Evolutionary conservation across 1,139 yeast species (phyloP).

Genomic region (Pichia sp.): DNA sequence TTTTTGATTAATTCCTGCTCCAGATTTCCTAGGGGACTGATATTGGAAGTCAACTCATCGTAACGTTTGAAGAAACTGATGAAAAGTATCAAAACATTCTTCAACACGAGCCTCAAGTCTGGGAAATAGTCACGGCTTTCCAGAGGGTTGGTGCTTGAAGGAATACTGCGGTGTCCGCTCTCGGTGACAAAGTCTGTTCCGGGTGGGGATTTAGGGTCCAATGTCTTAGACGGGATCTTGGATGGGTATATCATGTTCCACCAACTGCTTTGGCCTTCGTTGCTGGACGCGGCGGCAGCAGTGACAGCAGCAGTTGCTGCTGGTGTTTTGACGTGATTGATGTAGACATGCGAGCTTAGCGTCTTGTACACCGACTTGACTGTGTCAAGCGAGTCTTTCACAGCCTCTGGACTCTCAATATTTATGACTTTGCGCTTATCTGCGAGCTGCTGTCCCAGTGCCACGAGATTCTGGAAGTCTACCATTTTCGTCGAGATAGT

Average conservation of each 20-base stretch:
- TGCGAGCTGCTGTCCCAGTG: conserved; percentile 22
- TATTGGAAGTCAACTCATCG: conserved; percentile 8
- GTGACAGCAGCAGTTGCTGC: conserved; percentile 10
- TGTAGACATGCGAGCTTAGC: conserved; percentile 27
- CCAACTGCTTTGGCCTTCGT: conserved; percentile 8
- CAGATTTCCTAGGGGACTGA: neutral
- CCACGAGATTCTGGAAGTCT: conserved; percentile 20
- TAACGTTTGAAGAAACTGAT: conserved; percentile 22
- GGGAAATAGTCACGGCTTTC: conserved; percentile 24
- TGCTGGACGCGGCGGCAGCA: conserved; percentile 8
- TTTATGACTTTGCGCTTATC: conserved; percentile 9
- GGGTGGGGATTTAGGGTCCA: conserved; percentile 2
- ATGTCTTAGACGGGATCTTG: neutral
- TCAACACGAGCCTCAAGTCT: conserved; percentile 27
- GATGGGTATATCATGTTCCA: conserved; percentile 9
- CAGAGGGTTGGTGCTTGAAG: conserved; percentile 10
- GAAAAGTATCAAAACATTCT: conserved; percentile 27
- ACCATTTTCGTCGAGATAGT: conserved; percentile 18
- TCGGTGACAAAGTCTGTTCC: neutral
- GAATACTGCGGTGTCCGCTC: neutral
- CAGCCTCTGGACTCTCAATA: conserved; percentile 2
- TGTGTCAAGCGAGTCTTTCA: conserved; percentile 11
- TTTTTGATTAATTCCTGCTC: conserved; percentile 4
- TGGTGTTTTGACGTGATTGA: conserved; percentile 22
- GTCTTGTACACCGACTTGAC: conserved; percentile 8